Conservation (phyloP, 2,329 filamentous ascomycete species). For the Penicillium sp. region DNA sequence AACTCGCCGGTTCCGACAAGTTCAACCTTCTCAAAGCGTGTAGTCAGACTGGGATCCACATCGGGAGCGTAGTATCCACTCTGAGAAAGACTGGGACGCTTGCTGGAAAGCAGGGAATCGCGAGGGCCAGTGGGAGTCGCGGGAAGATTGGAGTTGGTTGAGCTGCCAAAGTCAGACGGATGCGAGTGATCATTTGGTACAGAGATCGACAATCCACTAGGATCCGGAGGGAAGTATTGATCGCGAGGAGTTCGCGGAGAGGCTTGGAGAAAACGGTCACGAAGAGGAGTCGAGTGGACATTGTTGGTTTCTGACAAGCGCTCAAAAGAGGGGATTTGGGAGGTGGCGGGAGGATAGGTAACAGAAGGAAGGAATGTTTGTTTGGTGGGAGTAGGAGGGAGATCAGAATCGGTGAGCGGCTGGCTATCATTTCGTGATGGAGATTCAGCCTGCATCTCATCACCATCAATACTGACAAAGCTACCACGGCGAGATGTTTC, state of each 20-base stretch:
- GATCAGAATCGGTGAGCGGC: slow-evolving; percentile 66
- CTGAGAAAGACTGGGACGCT: slow-evolving; percentile 69
- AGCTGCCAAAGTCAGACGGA: slow-evolving; percentile 44
- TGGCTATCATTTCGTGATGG: slow-evolving; percentile 62
- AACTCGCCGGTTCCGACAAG: slow-evolving; percentile 88
- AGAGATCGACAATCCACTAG: slow-evolving; percentile 82
- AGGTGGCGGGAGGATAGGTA: slow-evolving; percentile 38
- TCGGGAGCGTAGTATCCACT: slow-evolving; percentile 72
- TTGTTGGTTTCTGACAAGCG: slow-evolving; percentile 36
- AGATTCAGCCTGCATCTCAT: slow-evolving; percentile 67
- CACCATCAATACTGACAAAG: slow-evolving; percentile 79
- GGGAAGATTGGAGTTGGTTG: slow-evolving; percentile 57
- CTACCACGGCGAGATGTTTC: slow-evolving; percentile 65
- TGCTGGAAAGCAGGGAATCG: slow-evolving; percentile 62
- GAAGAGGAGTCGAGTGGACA: slow-evolving; percentile 60
- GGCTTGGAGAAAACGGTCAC: slow-evolving; percentile 56
- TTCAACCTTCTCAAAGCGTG: slow-evolving; percentile 80
- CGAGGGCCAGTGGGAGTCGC: slow-evolving; percentile 78
- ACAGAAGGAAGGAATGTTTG: slow-evolving; percentile 43
- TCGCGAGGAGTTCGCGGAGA: slow-evolving; percentile 82
- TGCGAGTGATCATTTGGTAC: slow-evolving; percentile 54
- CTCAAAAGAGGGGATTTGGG: slow-evolving; percentile 40
- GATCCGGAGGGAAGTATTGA: slow-evolving; percentile 73
- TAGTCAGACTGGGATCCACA: slow-evolving; percentile 73
- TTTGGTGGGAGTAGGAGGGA: slow-evolving; percentile 95